These are phyloP conservation scores for Fusarium virguliforme DNA, from an alignment of 2,329 filamentous ascomycete species.

Conservation along the genomic window DNA sequence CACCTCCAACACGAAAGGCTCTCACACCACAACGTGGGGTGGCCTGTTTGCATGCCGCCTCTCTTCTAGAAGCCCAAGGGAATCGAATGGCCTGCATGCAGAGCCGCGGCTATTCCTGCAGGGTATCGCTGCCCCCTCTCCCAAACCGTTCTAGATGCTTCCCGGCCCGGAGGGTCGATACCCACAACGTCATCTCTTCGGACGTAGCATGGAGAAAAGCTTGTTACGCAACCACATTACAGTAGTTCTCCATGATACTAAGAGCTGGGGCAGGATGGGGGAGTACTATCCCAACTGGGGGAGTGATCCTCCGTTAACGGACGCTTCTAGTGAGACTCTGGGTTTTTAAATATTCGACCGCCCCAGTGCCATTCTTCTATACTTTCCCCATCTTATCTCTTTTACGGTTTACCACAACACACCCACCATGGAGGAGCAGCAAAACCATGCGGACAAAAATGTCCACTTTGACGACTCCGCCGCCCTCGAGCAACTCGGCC, in stretches of 20 bases:
- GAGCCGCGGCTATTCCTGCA: constrained; percentile 4
- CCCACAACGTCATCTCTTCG: constrained; percentile 43
- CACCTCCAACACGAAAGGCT: background rate
- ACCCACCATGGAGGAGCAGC: constrained; percentile 41
- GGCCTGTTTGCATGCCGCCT: background rate
- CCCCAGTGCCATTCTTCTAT: constrained; percentile 1
- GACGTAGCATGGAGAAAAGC: constrained; percentile 21
- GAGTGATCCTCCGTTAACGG: constrained; percentile 36
- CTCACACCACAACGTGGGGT: constrained; percentile 8
- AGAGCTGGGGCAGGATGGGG: background rate
- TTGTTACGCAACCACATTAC: constrained; percentile 46
- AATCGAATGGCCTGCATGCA: constrained; percentile 5
- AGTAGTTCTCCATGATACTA: constrained; percentile 7
- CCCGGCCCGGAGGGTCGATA: constrained; percentile 36
- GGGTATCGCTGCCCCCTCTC: background rate
- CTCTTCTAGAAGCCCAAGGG: constrained; percentile 9
- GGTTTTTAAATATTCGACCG: constrained; percentile 25
- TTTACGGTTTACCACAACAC: background rate
- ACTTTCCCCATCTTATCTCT: background rate
- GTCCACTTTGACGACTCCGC: constrained; percentile 55
- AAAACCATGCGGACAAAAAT: constrained; percentile 39
- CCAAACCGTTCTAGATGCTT: constrained; percentile 27
- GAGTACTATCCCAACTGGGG: constrained; percentile 34
- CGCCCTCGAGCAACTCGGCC: constrained; percentile 62
- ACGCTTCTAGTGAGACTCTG: background rate